Evolutionary conservation across 2,329 filamentous ascomycete genomes (phyloP), one percentile per base, ranked within the genome.

Genomic region (Tympanopsis confertula): DNA sequence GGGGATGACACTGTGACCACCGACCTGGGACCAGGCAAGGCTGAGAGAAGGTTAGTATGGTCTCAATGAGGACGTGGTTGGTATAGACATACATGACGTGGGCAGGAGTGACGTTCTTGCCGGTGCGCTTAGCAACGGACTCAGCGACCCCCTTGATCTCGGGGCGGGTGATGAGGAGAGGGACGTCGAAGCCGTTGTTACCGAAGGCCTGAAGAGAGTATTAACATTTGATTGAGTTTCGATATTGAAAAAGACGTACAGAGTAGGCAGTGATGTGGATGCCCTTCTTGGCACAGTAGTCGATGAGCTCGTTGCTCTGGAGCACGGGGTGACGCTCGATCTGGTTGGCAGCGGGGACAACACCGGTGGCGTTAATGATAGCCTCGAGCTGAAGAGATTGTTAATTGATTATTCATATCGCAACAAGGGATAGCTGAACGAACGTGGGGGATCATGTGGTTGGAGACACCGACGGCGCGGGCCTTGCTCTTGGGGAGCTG

Each of bases 1-100:
- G 50, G 82, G 82, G 48, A 86, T 85, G 47, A 86, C 82, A 47
- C 67, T 74, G 58, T 78, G 78, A 39, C 76, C 78, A 47, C 74
- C 58, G 33, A 67, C 47, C 59, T 68, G 53, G 62, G 63, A 55
- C 74, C 76, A 78, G 63, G 78, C 53, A 60, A 76, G 56, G 66
- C 68, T 38, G 69, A 50, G 20, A 68, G 62, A 53, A 71, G 68
- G n/a, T 65, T 65, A n/a, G 22, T 69, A 54, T 4, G 63, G 64
- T 53, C 66, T 62, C 19, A 57, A 59, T 36, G 59, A 59, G 19
- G 18, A 12, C 7, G n/a, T 39, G 20, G n/a, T 19, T 13, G 18
- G 17, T 13, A 14, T 13, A 13, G 15, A 39, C 39, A 26, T 39
- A 39, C 37, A 66, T 50, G 43, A 65, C 60, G 47, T 66, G 63